A percentile compares a stretch with the other conserved stretches of the same genome.
These are phyloP conservation scores for Plasmodium yoelii DNA, from an alignment of 169 alveolate genomes.

Conservation along the genomic window DNA sequence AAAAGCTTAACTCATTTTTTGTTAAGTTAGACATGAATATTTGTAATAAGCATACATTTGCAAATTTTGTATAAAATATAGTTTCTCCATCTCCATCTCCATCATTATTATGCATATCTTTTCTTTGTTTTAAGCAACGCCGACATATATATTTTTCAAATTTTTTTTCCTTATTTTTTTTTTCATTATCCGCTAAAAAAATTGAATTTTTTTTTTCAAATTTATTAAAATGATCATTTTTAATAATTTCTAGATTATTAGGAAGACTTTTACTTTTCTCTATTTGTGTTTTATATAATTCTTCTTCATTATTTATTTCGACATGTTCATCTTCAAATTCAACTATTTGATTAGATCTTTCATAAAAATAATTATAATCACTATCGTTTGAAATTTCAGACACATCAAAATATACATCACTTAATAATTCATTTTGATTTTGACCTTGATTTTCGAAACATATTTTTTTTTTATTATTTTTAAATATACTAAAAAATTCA, in stretches of 20 bases:
- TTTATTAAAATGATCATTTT: slow-evolving; percentile 8
- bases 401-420: slow-evolving; percentile 57
- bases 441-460: slow-evolving; percentile 5
- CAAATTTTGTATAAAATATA: background rate
- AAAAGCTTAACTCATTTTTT: slow-evolving; percentile 31
- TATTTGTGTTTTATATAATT: background rate
- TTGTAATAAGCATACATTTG: slow-evolving; percentile 49
- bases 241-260: background rate
- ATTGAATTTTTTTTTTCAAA: slow-evolving; percentile 9
- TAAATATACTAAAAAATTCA: slow-evolving; percentile 48
- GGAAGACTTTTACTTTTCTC: background rate
- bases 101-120: background rate
- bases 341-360: slow-evolving; percentile 27
- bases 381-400: slow-evolving; percentile 49
- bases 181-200: slow-evolving; percentile 24
- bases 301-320: background rate
- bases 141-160: slow-evolving; percentile 50
- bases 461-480: slow-evolving; percentile 60
- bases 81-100: background rate
- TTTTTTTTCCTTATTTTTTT: slow-evolving; percentile 19
- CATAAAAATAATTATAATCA: slow-evolving; percentile 65
- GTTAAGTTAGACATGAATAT: slow-evolving; percentile 61
- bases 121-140: slow-evolving; percentile 16
- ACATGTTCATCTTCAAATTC: slow-evolving; percentile 14
- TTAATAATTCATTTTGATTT: slow-evolving; percentile 33